Evolutionary conservation across 352 stramenopile genomes (phyloP), one percentile per base, ranked within the genome.

Genomic region (Phytophthora rubi): DNA sequence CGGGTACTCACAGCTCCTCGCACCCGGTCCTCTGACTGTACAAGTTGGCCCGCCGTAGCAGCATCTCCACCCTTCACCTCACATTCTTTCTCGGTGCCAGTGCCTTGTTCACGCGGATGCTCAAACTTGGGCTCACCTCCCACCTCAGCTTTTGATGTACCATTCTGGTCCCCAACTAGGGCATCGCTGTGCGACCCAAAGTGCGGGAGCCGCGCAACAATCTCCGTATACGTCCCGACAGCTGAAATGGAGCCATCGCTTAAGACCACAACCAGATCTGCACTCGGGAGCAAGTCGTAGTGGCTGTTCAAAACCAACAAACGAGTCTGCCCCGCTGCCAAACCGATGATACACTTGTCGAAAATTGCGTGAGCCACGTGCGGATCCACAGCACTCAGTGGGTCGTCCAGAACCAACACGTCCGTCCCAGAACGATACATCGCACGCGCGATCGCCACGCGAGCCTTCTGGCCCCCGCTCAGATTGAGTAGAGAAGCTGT

Each of bases 321-420:
- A 5, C 97, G 83, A 16, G 88, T 96, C 64, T 86, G 85, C 37
- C 42, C 60, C 13, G 82, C 35, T 16, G 78, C 76, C 15, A 98
- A 65, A 1, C 59, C 70, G 28, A 76, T 48, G 33, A 99, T 89
- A 58, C 91, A 97, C 26, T 98, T 67, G 8, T 89, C 60, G 69
- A 99, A 99, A 21, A 99, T 74, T 60, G 96, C 86, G 59, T 94
- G 89, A 1, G 90, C 96, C 13, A 99, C 96, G 73, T 99, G 94
- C 28, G 90, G 88, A 68, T 99, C 97, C 1, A 99, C 89, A 6
- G 96, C 96, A 62, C 83, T 91, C 10, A 99, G 68, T n/a, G 93
- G 88, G 64, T 99, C 97, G 67, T 99, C 97, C 10, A 99, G 75
- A 16, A 99, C 67, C 65, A 97, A 86, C 23, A 99, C 74, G 62